These are phyloP conservation scores for Diospyros lotus DNA, from an alignment of 148 eudicot genomes.

Conservation along the genomic window DNA sequence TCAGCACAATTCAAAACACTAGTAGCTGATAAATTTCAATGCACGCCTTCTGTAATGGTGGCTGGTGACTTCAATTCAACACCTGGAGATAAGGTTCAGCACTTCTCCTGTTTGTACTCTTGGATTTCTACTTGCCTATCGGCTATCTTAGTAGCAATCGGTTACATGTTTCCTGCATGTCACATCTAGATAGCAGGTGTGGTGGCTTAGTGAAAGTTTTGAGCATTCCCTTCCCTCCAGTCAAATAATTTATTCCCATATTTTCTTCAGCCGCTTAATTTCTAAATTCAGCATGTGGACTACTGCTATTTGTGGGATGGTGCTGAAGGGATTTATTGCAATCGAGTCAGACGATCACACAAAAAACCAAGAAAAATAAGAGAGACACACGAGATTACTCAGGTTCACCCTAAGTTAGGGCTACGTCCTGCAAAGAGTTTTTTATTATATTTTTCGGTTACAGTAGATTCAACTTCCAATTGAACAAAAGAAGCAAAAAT, in stretches of 20 bases:
- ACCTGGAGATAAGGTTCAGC: conserved; percentile 76
- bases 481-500: too few species aligned
- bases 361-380: too few species aligned
- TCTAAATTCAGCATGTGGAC: background rate
- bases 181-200: background rate
- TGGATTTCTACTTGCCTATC: background rate
- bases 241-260: background rate
- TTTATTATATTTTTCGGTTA: too few species aligned
- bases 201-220: background rate
- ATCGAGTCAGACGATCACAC: too few species aligned
- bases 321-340: too few species aligned
- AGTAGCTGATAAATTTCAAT: conserved; percentile 52
- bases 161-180: background rate
- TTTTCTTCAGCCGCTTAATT: background rate
- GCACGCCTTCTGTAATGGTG: conserved; percentile 66
- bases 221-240: background rate
- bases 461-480: too few species aligned
- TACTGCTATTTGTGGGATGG: background rate
- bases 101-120: background rate
- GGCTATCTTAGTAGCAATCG: background rate
- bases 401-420: too few species aligned
- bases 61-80: conserved; percentile 93
- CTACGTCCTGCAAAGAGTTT: too few species aligned
- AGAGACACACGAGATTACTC: too few species aligned
- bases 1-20: conserved; percentile 48